Percentiles rank a stretch among this genome's conserved stretches.
Conservation (phyloP, 2,329 filamentous ascomycete species). For the Ophiocordyceps australis region DNA sequence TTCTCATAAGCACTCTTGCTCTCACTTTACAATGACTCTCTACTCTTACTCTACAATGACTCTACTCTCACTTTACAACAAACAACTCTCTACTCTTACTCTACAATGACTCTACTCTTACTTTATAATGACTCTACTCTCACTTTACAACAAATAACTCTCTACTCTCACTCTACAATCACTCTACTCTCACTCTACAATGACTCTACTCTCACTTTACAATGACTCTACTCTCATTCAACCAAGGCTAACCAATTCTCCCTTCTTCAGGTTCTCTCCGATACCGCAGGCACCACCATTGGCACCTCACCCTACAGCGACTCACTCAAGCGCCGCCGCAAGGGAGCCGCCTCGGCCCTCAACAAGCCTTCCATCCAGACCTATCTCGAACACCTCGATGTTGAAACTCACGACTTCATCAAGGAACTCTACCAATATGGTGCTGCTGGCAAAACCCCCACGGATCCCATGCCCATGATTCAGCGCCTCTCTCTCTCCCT, state of each 20-base stretch:
- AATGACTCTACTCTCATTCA: not conserved
- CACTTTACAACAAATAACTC: too few relatives aligned
- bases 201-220: too few relatives aligned
- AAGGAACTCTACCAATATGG: slow-evolving; percentile 41
- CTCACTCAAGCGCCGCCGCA: slow-evolving; percentile 42
- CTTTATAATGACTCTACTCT: too few relatives aligned
- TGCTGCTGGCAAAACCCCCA: slow-evolving; percentile 27
- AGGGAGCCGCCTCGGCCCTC: slow-evolving; percentile 45
- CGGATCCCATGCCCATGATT: slow-evolving; percentile 52
- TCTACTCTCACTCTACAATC: too few relatives aligned
- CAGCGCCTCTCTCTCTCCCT: slow-evolving; percentile 45
- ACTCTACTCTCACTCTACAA: too few relatives aligned
- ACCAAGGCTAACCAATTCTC: not conserved
- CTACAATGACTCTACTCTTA: too few relatives aligned
- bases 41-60: too few relatives aligned
- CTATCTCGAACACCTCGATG: slow-evolving; percentile 42
- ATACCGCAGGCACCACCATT: slow-evolving; percentile 49
- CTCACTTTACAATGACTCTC: too few relatives aligned
- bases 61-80: too few relatives aligned
- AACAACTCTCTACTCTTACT: too few relatives aligned
- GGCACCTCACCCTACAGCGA: slow-evolving; percentile 50
- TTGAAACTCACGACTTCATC: slow-evolving; percentile 45
- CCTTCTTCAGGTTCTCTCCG: slow-evolving; percentile 32
- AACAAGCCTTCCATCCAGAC: slow-evolving; percentile 46
- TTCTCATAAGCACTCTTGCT: too few relatives aligned